Conservation (phyloP, 768 basidiomycete genomes). For the Pisolithus tinctorius region DNA sequence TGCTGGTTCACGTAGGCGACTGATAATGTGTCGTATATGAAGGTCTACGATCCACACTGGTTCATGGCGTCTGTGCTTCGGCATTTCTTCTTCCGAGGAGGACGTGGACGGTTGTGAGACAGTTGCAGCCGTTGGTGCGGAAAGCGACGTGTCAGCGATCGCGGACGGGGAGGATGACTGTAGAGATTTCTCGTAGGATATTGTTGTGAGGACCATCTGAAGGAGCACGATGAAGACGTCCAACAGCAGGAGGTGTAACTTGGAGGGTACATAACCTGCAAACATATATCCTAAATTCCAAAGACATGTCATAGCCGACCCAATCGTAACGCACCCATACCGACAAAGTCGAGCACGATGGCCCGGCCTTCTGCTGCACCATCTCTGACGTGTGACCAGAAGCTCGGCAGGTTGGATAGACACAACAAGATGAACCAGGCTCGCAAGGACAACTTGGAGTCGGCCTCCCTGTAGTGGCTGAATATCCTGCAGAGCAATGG, state of each 20-base stretch:
- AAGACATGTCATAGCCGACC: not conserved
- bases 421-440: conserved; percentile 58
- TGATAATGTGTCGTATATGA: conserved; percentile 44
- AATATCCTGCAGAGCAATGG: conserved; percentile 37
- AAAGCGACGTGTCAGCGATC: conserved; percentile 35
- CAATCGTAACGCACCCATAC: conserved; percentile 50
- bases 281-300: not conserved
- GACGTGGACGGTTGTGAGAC: conserved; percentile 15
- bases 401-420: conserved; percentile 48
- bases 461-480: conserved; percentile 61
- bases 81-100: conserved; percentile 18
- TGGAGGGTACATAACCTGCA: conserved; percentile 57
- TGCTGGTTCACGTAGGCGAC: conserved; percentile 51
- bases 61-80: conserved; percentile 19
- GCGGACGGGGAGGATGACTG: conserved; percentile 33
- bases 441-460: conserved; percentile 57
- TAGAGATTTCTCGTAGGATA: conserved; percentile 57
- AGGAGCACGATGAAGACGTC: conserved; percentile 63
- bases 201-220: conserved; percentile 58
- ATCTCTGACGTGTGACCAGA: conserved; percentile 55
- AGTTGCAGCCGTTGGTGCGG: conserved; percentile 22
- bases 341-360: conserved; percentile 73
- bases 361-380: conserved; percentile 52
- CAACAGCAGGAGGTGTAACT: conserved; percentile 54
- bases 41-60: conserved; percentile 58